Conservation (phyloP, 805 yeast genomes). For the Maudiozyma saulgeensis region DNA sequence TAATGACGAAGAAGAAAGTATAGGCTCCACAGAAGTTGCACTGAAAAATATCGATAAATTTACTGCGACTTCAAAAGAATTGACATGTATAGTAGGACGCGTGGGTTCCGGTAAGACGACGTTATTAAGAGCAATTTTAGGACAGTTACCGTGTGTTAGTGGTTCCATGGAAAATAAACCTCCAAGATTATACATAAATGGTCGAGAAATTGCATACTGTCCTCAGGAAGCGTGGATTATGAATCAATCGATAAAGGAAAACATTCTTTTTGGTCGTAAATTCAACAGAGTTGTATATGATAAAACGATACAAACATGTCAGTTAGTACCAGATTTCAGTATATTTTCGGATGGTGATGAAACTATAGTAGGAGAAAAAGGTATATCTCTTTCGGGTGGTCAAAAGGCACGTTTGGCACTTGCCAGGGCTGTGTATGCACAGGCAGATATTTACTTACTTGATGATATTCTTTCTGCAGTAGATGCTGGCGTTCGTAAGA, state of each 20-base stretch:
- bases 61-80: conserved; percentile 41
- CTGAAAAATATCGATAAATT: conserved; percentile 39
- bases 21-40: conserved; percentile 41
- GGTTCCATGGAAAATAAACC: conserved; percentile 16
- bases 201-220: conserved; percentile 43
- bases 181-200: conserved; percentile 24
- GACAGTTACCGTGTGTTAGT: conserved; percentile 38
- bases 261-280: conserved; percentile 42
- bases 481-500: conserved; percentile 59
- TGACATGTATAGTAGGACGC: conserved; percentile 54
- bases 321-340: conserved; percentile 38
- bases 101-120: conserved; percentile 66
- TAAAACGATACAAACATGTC: conserved; percentile 40
- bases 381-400: conserved; percentile 52
- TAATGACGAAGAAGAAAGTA: conserved; percentile 35
- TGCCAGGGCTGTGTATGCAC: conserved; percentile 60
- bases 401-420: conserved; percentile 55
- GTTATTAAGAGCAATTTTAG: conserved; percentile 43
- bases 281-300: conserved; percentile 35
- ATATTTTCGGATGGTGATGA: conserved; percentile 44
- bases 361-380: conserved; percentile 51
- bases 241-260: conserved; percentile 42
- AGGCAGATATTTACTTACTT: conserved; percentile 47
- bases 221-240: conserved; percentile 50
- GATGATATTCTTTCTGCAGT: conserved; percentile 67